Base-by-base conservation (phyloP, 2,329 filamentous ascomycete genomes). In the Rhynchosporium secalis region DNA sequence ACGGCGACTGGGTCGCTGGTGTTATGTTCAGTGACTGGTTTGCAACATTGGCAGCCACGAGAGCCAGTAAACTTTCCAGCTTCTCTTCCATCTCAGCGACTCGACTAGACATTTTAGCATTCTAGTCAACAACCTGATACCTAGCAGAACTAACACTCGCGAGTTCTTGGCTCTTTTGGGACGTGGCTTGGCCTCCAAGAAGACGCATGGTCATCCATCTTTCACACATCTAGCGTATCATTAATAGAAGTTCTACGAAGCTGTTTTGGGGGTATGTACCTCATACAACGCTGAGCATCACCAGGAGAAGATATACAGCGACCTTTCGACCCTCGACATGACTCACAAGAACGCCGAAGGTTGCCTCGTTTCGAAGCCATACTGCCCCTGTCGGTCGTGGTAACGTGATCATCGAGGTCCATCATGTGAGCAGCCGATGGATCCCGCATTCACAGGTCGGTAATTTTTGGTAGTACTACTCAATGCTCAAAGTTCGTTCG, bases 321-420 rank as follows among this genome's bases (percentile, higher is more conserved):
- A 28, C 83, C 76, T 75, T 85, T 85, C 61, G 80, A 79, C 3
- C 72, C 76, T 57, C 82, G 75, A 65, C 82, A 85, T 1, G 80
- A 79, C 71, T 85, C 82, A 60, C 82, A 85, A 33, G 82, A 66
- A 4, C 65, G 52, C 28, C 66, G 62, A 31, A 68, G 48, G 49
- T 59, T 62, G 31, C 45, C 29, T 13, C 7, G 33, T 49, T 31
- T 49, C 9, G 31, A 38, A 40, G 31, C 13, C 49, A 40, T n/a
- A 20, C 20, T 20, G n/a, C 31, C 31, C 26, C 26, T 13, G 8
- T 38, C 49, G 36, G 49, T 26, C 13, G n/a, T n/a, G 8, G 8
- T 40, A 52, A 38, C 49, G 49, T 52, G 49, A 38, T 10, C 33
- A 4, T 38, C 33, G 28, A 52, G 15, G n/a, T 52, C 49, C 31